Conservation (phyloP, 768 basidiomycete genomes). For the Kockovaella imperatae region DNA sequence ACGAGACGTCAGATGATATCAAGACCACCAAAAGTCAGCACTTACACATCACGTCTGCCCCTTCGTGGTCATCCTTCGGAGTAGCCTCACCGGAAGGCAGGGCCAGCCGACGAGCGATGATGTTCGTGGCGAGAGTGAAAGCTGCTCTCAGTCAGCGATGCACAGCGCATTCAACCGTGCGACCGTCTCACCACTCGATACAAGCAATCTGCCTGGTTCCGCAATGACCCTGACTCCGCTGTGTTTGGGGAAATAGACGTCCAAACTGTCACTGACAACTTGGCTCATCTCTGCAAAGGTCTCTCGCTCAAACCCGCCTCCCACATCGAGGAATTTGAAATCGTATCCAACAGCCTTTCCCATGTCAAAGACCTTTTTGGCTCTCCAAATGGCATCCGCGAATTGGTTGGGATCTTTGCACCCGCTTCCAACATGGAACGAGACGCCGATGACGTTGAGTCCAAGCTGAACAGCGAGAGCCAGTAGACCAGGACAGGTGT, state of each 20-base stretch:
- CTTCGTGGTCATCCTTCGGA: slow-evolving; percentile 48
- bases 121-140: slow-evolving; percentile 83
- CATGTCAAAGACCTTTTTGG: slow-evolving; percentile 79
- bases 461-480: slow-evolving; percentile 66
- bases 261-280: slow-evolving; percentile 63
- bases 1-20: not conserved
- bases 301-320: slow-evolving; percentile 89
- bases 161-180: no score
- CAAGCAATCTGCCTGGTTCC: slow-evolving; percentile 92
- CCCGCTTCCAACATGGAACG: slow-evolving; percentile 96
- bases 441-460: slow-evolving; percentile 84
- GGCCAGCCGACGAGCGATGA: slow-evolving; percentile 70
- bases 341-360: slow-evolving; percentile 68
- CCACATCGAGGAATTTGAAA: slow-evolving; percentile 82
- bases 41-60: slow-evolving; percentile 80
- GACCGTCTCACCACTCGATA: slow-evolving; percentile 49
- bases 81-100: slow-evolving; percentile 40
- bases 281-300: slow-evolving; percentile 72
- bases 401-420: slow-evolving; percentile 89
- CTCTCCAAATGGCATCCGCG: slow-evolving; percentile 76
- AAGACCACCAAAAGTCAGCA: slow-evolving; percentile 14
- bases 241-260: slow-evolving; percentile 62
- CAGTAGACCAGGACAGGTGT: slow-evolving; percentile 68
- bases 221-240: slow-evolving; percentile 71
- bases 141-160: slow-evolving; percentile 47